These are phyloP conservation scores for Zygosaccharomyces kombuchaensis DNA, from an alignment of 805 yeast genomes.

Conservation along the genomic window DNA sequence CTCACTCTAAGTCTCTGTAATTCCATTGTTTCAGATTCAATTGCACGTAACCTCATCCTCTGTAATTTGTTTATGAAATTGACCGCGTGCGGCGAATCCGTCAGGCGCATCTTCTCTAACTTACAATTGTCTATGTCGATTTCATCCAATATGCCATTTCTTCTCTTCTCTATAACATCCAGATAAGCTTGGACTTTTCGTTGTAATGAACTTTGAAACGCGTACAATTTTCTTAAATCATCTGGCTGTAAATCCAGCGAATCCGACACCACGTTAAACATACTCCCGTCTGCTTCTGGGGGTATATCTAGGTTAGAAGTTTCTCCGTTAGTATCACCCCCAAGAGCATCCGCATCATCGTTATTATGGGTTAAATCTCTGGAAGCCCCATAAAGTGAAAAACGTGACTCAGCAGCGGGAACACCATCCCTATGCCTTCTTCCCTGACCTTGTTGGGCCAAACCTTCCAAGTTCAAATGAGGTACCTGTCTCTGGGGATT, in stretches of 20 bases:
- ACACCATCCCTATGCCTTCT: slow-evolving; percentile 2
- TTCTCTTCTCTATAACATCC: slow-evolving; percentile 25
- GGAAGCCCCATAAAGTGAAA: background rate
- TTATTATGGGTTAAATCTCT: background rate
- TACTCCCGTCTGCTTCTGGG: slow-evolving; percentile 11
- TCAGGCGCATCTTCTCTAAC: slow-evolving; percentile 18
- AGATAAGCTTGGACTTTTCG: slow-evolving; percentile 25
- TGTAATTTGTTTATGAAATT: slow-evolving; percentile 27
- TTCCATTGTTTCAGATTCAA: slow-evolving; percentile 32
- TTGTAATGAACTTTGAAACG: slow-evolving; percentile 25
- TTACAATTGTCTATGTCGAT: slow-evolving; percentile 24
- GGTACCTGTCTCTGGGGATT: slow-evolving; percentile 9
- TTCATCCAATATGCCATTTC: slow-evolving; percentile 24
- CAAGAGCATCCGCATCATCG: background rate
- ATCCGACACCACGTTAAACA: slow-evolving; percentile 14
- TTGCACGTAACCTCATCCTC: slow-evolving; percentile 30
- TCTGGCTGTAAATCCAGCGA: slow-evolving; percentile 11
- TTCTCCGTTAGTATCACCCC: background rate
- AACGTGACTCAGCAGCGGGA: slow-evolving; percentile 1
- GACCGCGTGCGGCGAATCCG: slow-evolving; percentile 19
- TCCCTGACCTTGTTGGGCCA: slow-evolving; percentile 6
- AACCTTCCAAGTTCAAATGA: slow-evolving; percentile 2
- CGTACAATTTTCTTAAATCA: slow-evolving; percentile 19
- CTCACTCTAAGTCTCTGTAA: slow-evolving; percentile 26
- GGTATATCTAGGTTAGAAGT: background rate